A percentile compares a stretch with the other conserved stretches of the same genome.
Conservation (phyloP, 495 filamentous ascomycete genomes). For the Xylaria grammica region DNA sequence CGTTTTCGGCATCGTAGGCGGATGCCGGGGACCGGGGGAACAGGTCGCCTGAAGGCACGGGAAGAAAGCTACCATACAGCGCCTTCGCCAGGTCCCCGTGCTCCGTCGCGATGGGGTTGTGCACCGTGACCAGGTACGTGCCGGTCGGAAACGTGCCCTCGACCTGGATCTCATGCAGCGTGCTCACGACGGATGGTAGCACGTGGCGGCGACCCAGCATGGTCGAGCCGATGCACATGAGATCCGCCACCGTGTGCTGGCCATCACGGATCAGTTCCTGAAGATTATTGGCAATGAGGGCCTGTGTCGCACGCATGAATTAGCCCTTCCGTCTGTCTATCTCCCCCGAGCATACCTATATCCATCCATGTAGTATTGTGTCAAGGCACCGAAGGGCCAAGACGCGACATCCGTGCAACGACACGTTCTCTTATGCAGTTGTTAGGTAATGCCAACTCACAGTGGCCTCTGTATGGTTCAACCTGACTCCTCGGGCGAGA, state of each 20-base stretch:
- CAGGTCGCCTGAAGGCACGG: constrained; percentile 67
- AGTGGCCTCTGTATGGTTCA: constrained; percentile 91
- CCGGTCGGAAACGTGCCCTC: constrained; percentile 92
- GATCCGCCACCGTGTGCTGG: constrained; percentile 84
- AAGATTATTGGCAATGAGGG: constrained; percentile 86
- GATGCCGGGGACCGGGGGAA: constrained; percentile 67
- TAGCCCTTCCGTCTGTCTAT: constrained; percentile 12
- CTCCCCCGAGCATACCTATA: background rate
- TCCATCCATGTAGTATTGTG: background rate
- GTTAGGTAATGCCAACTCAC: constrained; percentile 55
- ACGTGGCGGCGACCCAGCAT: constrained; percentile 97
- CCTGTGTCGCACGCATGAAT: constrained; percentile 53
- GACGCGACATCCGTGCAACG: background rate
- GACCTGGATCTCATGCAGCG: constrained; percentile 83
- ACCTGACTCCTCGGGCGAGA: constrained; percentile 82
- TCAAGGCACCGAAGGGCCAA: background rate
- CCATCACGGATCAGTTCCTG: constrained; percentile 99
- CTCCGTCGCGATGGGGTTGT: constrained; percentile 84
- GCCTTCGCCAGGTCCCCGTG: constrained; percentile 87
- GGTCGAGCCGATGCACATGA: constrained; percentile 88
- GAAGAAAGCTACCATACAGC: constrained; percentile 91
- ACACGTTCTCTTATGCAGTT: background rate
- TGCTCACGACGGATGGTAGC: constrained; percentile 75
- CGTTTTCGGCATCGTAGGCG: constrained; percentile 66
- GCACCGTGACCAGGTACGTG: constrained; percentile 94